Conservation (phyloP, 192 early-diverging fungal species). For the Jimgerdemannia lactiflua region DNA sequence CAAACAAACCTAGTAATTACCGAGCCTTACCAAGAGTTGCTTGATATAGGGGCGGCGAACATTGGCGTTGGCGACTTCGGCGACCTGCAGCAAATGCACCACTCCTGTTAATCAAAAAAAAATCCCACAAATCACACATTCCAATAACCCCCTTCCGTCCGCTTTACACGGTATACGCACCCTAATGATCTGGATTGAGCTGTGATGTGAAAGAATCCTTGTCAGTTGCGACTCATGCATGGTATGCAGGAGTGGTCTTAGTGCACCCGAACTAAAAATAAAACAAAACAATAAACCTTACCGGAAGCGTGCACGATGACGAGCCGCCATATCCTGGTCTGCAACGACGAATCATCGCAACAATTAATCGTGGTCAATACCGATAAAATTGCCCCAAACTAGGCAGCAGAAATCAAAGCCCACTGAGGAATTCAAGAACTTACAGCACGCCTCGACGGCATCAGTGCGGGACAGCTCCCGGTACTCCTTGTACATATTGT, state of each 20-base stretch:
- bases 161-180: not conserved
- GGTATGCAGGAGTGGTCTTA: too few relatives aligned
- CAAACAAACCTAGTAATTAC: constrained; percentile 3
- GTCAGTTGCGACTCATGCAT: not conserved
- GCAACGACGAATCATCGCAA: not conserved
- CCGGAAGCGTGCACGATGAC: constrained; percentile 94
- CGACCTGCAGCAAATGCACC: constrained; percentile 46
- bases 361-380: not conserved
- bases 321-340: constrained; percentile 99
- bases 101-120: not conserved
- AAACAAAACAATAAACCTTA: not conserved
- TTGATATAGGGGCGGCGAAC: constrained; percentile 98
- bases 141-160: too few relatives aligned
- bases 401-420: not conserved
- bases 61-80: constrained; percentile 82
- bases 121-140: too few relatives aligned
- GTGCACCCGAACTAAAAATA: too few relatives aligned
- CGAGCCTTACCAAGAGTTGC: constrained; percentile 73
- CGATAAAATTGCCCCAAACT: not conserved
- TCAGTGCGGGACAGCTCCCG: constrained; percentile 87
- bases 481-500: constrained; percentile 99
- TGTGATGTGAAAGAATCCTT: not conserved
- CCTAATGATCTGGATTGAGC: constrained; percentile 98
- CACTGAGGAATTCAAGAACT: constrained; percentile 9
- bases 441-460: constrained; percentile 66